These are phyloP conservation scores for Didymella sp. DNA, from an alignment of 2,329 filamentous ascomycete genomes.

Conservation along the genomic window DNA sequence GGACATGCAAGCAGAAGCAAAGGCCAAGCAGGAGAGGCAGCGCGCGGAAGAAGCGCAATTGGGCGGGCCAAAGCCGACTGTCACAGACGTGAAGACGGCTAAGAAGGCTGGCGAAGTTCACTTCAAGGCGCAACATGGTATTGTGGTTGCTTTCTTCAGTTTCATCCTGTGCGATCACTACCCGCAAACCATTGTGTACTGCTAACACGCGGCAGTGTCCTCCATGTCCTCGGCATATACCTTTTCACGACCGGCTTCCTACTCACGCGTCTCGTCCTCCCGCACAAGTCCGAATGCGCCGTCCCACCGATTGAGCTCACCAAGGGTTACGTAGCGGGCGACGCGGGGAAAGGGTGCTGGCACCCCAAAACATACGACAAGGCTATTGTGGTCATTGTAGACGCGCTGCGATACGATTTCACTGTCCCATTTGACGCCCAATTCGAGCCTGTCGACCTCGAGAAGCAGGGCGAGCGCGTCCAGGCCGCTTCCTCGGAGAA, in stretches of 20 bases:
- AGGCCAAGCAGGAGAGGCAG: conserved; percentile 43
- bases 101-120: conserved; percentile 55
- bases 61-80: conserved; percentile 35
- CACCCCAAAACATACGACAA: conserved; percentile 93
- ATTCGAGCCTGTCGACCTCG: conserved; percentile 52
- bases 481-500: conserved; percentile 22
- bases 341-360: conserved; percentile 79
- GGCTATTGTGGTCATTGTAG: conserved; percentile 87
- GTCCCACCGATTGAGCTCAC: conserved; percentile 69
- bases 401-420: conserved; percentile 96
- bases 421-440: conserved; percentile 76
- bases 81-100: conserved; percentile 34
- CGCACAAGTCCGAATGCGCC: conserved; percentile 78
- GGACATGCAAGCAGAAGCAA: conserved; percentile 48
- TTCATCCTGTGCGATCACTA: conserved; percentile 63
- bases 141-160: conserved; percentile 69
- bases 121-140: conserved; percentile 61
- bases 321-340: conserved; percentile 48
- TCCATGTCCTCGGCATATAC: conserved; percentile 83
- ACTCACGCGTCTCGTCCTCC: conserved; percentile 81
- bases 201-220: conserved; percentile 56
- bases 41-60: conserved; percentile 18
- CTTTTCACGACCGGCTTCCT: conserved; percentile 96
- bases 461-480: conserved; percentile 9
- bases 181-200: not conserved